Conservation (phyloP, 768 basidiomycete species). For the Tricholoma furcatifolium region DNA sequence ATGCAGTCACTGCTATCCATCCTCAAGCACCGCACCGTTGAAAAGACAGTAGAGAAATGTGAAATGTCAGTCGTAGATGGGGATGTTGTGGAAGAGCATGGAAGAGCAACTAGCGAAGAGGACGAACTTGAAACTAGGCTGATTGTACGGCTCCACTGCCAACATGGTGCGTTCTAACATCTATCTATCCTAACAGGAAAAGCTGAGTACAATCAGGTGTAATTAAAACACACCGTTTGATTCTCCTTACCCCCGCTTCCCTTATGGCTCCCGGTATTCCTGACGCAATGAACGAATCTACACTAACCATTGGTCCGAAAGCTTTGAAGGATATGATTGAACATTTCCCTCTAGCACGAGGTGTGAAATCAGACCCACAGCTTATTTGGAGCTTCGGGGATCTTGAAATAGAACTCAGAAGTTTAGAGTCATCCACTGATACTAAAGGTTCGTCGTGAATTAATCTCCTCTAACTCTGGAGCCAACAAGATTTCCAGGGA, state of each 20-base stretch:
- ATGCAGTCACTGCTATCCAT: conserved; percentile 67
- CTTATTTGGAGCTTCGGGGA: conserved; percentile 80
- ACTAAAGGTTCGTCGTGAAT: conserved; percentile 46
- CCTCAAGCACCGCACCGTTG: conserved; percentile 69
- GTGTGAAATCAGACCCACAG: conserved; percentile 69
- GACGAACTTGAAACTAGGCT: conserved; percentile 73
- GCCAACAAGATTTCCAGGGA: conserved; percentile 35
- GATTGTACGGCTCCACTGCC: conserved; percentile 74
- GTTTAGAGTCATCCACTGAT: conserved; percentile 64
- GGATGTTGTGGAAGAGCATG: conserved; percentile 25
- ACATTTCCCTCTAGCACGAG: conserved; percentile 69
- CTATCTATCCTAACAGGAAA: background rate
- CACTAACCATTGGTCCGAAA: conserved; percentile 68
- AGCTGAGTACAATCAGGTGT: conserved; percentile 50
- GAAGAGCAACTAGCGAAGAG: conserved; percentile 40
- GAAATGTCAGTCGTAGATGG: conserved; percentile 70
- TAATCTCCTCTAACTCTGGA: background rate
- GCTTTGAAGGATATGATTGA: conserved; percentile 77
- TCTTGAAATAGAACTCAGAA: conserved; percentile 66
- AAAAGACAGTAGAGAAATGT: conserved; percentile 76
- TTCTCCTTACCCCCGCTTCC: conserved; percentile 55
- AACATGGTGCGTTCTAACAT: conserved; percentile 58
- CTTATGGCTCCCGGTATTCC: conserved; percentile 69
- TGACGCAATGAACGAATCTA: conserved; percentile 57
- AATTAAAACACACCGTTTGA: conserved; percentile 76